Conservation (phyloP, 352 stramenopile species). For the Pythium aquatile region DNA sequence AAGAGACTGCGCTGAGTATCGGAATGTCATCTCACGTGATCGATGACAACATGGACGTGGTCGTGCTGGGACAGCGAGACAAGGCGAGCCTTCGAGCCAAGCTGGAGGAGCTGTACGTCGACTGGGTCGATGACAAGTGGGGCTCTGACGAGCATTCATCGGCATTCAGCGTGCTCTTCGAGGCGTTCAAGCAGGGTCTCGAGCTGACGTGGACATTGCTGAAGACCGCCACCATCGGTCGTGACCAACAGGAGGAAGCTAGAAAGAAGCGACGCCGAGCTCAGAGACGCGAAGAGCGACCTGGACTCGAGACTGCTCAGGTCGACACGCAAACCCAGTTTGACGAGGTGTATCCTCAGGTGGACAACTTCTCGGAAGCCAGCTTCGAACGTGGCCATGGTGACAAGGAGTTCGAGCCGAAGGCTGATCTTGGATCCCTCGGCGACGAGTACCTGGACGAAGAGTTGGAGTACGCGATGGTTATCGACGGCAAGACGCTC, state of each 20-base stretch:
- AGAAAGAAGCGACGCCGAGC: conserved; percentile 66
- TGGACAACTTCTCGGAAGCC: conserved; percentile 52
- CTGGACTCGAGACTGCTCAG: conserved; percentile 30
- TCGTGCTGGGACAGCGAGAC: conserved; percentile 80
- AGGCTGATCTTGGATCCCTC: conserved; percentile 27
- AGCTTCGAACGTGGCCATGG: conserved; percentile 58
- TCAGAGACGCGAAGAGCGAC: conserved; percentile 47
- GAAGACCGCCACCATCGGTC: conserved; percentile 67
- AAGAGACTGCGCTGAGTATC: conserved; percentile 86
- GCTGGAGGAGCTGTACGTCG: conserved; percentile 83
- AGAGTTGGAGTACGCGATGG: conserved; percentile 86
- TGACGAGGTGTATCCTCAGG: conserved; percentile 67
- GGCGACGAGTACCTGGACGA: conserved; percentile 63
- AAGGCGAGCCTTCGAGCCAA: conserved; percentile 71
- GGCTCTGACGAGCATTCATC: conserved; percentile 82
- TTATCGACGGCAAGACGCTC: conserved; percentile 88
- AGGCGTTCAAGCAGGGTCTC: conserved; percentile 71
- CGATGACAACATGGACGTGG: conserved; percentile 89
- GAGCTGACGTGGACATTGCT: conserved; percentile 65
- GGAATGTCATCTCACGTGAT: conserved; percentile 90
- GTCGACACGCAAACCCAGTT: conserved; percentile 45
- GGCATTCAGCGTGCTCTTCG: conserved; percentile 66
- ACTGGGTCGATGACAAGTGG: conserved; percentile 88
- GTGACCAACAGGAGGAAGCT: conserved; percentile 65
- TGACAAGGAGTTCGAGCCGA: conserved; percentile 72